phyloP scores from a whole-genome alignment of 2,329 filamentous ascomycete genomes.

The Colletotrichum camelliae region DNA sequence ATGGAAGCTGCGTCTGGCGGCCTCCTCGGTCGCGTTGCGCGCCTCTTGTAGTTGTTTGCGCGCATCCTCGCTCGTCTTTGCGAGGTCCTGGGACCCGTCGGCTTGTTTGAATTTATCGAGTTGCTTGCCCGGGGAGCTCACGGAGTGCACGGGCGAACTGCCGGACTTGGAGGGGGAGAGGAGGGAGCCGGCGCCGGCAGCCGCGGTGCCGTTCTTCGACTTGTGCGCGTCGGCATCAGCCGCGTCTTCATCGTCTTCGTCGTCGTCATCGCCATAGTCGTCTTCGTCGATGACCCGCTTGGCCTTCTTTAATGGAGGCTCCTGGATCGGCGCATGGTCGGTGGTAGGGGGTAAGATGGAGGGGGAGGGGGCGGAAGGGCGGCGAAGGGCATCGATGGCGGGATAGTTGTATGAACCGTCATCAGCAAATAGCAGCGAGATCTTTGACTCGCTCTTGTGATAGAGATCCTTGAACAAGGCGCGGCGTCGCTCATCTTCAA shows the following conservation, averaged over 20 bases:
- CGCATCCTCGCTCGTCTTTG: conserved; percentile 82
- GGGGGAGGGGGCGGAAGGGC: conserved; percentile 41
- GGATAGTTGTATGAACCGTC: conserved; percentile 58
- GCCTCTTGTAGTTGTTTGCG: conserved; percentile 93
- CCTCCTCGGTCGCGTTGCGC: conserved; percentile 88
- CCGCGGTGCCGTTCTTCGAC: conserved; percentile 55
- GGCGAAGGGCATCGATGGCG: conserved; percentile 60
- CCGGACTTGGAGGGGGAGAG: conserved; percentile 74
- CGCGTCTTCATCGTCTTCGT: conserved; percentile 74
- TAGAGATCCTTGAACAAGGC: conserved; percentile 80
- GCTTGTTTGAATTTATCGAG: conserved; percentile 58
- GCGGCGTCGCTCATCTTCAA: conserved; percentile 74
- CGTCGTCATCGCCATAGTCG: conserved; percentile 86
- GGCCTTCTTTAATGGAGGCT: conserved; percentile 74
- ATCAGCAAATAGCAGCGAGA: conserved; percentile 75
- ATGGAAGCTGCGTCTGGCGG: conserved; percentile 88
- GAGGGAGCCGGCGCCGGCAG: conserved; percentile 61
- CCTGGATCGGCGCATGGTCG: conserved; percentile 62
- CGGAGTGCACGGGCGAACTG: conserved; percentile 68
- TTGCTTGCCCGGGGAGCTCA: conserved; percentile 62
- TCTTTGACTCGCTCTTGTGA: conserved; percentile 76
- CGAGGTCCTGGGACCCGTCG: conserved; percentile 54
- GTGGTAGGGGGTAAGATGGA: conserved; percentile 58
- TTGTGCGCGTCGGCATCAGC: conserved; percentile 61
- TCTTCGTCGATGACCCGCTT: conserved; percentile 83